Percentiles rank a stretch among this genome's conserved stretches.
These are phyloP conservation scores for Patellaria atrata DNA, from an alignment of 495 filamentous ascomycete species.

Conservation along the genomic window DNA sequence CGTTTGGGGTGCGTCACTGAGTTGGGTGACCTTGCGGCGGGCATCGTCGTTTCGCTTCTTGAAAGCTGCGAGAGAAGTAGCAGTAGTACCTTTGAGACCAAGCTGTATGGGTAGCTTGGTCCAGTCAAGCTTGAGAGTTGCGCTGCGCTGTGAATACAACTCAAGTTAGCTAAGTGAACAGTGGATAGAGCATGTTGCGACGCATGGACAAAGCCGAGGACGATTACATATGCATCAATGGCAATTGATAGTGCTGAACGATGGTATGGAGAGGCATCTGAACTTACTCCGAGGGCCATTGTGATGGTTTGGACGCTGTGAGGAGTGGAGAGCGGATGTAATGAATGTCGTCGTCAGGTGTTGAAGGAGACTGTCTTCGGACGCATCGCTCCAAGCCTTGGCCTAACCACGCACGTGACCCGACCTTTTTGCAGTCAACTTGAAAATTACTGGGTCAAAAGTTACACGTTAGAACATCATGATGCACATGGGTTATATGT, in stretches of 20 bases:
- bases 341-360: no score
- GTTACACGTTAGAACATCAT: no score
- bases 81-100: constrained; percentile 90
- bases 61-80: constrained; percentile 77
- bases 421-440: no score
- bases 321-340: constrained; percentile 14
- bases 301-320: constrained; percentile 34
- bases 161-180: constrained; percentile 13
- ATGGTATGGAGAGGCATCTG: constrained; percentile 16
- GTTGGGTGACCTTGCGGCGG: constrained; percentile 73
- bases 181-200: background rate
- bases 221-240: constrained; percentile 7
- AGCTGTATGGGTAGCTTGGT: constrained; percentile 77
- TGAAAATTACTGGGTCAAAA: no score
- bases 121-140: constrained; percentile 99
- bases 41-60: constrained; percentile 99
- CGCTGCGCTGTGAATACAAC: constrained; percentile 60
- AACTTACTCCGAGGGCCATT: constrained; percentile 85
- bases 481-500: no score
- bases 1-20: constrained; percentile 61
- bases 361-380: no score
- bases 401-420: no score
- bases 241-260: constrained; percentile 1
- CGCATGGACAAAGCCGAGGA: constrained; percentile 1
- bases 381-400: no score